Evolutionary conservation across 139 green algal genomes (phyloP).

Genomic region (Desmodesmus armatus): DNA sequence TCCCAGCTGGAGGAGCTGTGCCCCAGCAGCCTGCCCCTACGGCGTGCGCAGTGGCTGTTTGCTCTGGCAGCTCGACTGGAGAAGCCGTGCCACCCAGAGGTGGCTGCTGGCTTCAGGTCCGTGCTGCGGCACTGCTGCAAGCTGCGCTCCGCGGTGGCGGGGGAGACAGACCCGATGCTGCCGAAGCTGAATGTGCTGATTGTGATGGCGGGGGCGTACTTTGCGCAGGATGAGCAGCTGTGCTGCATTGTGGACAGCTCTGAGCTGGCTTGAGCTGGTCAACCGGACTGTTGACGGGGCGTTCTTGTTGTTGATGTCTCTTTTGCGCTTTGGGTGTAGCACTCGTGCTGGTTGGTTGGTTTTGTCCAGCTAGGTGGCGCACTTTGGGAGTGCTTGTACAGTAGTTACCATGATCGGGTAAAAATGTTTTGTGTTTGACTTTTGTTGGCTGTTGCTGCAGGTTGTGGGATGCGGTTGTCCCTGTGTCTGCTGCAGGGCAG

Average conservation of each 20-base stretch:
- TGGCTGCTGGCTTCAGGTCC: slow-evolving; percentile 43
- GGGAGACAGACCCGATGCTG: slow-evolving; percentile 57
- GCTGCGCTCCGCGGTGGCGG: slow-evolving; percentile 45
- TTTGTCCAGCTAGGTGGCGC: not conserved
- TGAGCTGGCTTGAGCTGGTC: slow-evolving; percentile 16
- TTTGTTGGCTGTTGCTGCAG: no score
- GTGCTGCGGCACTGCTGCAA: slow-evolving; percentile 63
- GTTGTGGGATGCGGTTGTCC: no score
- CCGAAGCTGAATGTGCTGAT: slow-evolving; percentile 83
- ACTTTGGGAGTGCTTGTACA: not conserved
- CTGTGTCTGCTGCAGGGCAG: no score
- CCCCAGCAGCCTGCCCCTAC: slow-evolving; percentile 26
- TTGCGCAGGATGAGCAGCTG: slow-evolving; percentile 83
- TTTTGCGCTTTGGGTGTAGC: not conserved
- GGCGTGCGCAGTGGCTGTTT: slow-evolving; percentile 59
- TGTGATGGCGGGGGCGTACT: slow-evolving; percentile 79
- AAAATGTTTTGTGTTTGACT: no score
- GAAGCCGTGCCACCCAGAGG: slow-evolving; percentile 53
- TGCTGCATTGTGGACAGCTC: slow-evolving; percentile 41
- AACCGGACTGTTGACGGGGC: not conserved
- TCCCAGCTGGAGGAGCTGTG: slow-evolving; percentile 19
- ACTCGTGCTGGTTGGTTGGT: not conserved
- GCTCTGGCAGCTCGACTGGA: slow-evolving; percentile 57
- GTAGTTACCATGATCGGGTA: no score
- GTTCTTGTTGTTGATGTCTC: no score